Base-by-base conservation (phyloP, 352 stramenopile species). In the Globisporangium polare region DNA sequence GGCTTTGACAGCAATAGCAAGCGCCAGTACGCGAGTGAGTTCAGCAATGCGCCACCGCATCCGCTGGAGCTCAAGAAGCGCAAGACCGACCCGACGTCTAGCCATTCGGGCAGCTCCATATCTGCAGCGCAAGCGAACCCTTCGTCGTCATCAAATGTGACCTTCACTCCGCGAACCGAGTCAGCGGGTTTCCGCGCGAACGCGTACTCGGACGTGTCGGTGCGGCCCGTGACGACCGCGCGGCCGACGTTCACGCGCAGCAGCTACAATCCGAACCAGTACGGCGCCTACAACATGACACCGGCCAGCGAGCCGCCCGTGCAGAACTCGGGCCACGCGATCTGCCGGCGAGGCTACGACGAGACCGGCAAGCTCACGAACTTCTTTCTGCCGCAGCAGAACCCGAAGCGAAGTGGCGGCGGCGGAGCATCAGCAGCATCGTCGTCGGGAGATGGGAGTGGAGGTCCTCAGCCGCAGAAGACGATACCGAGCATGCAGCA, bases 311-410 rank as follows among this genome's bases (percentile, higher is more conserved):
- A 77, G 8, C 58, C 75, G 37, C 75, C 77, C 0, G 67, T 90
- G 52, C 71, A 82, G 57, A 62, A 74, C 20, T 67, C 61, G 4
- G 62, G 58, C 29, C 41, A 65, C 22, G 69, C 66, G 0, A 66
- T 89, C 8, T 88, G 77, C 20, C 80, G 83, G 45, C 72, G 80
- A 54, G 83, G 80, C 5, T 90, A 90, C 58, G 83, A 90, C 43
- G 80, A 90, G 66, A 90, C 83, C 0, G 83, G 83, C 35, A 90
- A 90, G 64, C 65, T 92, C 33, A 90, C 83, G 18, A 90, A 83
- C 57, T 90, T 85, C 65, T 89, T 89, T 57, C 59, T 88, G 27
- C 77, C 80, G n/a, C n/a, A n/a, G 24, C 86, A 87, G 39, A 72
- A 89, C 7, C n/a, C 66, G 13, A 76, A 73, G 66, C 69, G 60